These are phyloP conservation scores for Macrophomina tecta DNA, from an alignment of 2,329 filamentous ascomycete species.

Conservation along the genomic window DNA sequence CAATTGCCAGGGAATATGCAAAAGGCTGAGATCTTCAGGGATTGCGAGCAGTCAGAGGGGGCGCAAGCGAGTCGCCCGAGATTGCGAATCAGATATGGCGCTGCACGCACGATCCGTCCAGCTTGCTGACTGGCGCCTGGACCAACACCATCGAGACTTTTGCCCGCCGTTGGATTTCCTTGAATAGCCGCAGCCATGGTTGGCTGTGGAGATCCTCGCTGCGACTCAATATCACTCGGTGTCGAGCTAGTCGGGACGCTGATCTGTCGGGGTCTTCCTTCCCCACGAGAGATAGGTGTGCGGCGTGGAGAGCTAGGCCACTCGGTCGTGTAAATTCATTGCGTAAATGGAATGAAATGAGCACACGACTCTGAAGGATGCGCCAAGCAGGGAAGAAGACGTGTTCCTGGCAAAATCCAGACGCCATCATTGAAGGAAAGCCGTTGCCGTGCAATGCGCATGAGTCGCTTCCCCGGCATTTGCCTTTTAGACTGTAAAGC, in stretches of 20 bases:
- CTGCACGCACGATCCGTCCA: constrained; percentile 15
- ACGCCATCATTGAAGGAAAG: constrained; percentile 4
- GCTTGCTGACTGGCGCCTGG: constrained; percentile 7
- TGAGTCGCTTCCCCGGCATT: constrained; percentile 13
- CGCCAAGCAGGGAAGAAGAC: constrained; percentile 8
- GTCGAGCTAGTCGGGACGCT: neutral
- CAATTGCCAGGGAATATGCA: constrained; percentile 26
- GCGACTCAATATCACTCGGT: neutral
- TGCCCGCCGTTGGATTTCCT: neutral
- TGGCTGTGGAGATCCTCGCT: neutral
- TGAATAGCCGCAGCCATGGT: neutral
- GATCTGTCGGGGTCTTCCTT: constrained; percentile 2
- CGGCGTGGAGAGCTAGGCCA: constrained; percentile 6
- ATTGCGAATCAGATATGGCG: constrained; percentile 25
- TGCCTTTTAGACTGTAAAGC: constrained; percentile 4
- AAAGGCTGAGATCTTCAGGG: constrained; percentile 29
- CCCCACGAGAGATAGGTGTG: constrained; percentile 8
- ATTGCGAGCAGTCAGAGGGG: constrained; percentile 12
- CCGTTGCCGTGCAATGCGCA: constrained; percentile 11
- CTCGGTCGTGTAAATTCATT: constrained; percentile 9
- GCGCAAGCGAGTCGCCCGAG: constrained; percentile 20
- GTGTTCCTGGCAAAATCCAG: constrained; percentile 5
- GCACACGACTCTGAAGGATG: constrained; percentile 23
- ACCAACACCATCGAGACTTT: constrained; percentile 9
- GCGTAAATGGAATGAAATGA: constrained; percentile 13